Evolutionary conservation across 805 yeast genomes (phyloP).

Genomic region (Metschnikowia proteae): DNA sequence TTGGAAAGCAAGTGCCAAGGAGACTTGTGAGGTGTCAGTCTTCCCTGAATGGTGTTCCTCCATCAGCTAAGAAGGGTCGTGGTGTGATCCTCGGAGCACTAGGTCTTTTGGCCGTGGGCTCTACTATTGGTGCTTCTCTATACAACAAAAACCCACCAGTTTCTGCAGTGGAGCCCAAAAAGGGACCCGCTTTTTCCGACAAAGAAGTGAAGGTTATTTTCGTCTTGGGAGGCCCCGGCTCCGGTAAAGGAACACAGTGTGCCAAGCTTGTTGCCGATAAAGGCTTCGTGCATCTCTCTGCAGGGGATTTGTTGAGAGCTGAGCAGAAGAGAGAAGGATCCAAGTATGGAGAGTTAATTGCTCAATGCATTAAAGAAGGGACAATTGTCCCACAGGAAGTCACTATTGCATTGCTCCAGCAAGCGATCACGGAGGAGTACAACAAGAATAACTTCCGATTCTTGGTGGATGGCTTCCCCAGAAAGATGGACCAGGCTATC

Average conservation of each 20-base stretch:
- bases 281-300: conserved; percentile 83
- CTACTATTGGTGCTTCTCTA: conserved; percentile 42
- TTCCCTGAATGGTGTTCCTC: conserved; percentile 5
- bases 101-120: conserved; percentile 49
- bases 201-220: conserved; percentile 76
- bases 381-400: conserved; percentile 90
- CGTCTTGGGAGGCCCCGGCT: conserved; percentile 96
- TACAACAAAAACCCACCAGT: conserved; percentile 43
- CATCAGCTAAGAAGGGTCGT: conserved; percentile 15
- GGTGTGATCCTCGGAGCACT: conserved; percentile 29
- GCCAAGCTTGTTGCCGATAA: conserved; percentile 75
- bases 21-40: conserved; percentile 1
- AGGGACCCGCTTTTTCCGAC: conserved; percentile 48
- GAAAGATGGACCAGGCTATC: conserved; percentile 96
- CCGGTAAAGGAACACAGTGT: conserved; percentile 98
- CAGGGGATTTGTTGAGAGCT: conserved; percentile 94
- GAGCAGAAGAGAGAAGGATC: conserved; percentile 85
- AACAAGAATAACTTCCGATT: conserved; percentile 57
- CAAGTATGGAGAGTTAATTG: conserved; percentile 80
- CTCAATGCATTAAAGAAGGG: conserved; percentile 81
- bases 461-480: conserved; percentile 93
- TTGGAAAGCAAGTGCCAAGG: neutral
- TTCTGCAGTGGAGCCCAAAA: conserved; percentile 41
- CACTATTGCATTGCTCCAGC: conserved; percentile 76
- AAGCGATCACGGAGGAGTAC: conserved; percentile 63